Conservation (phyloP, 1,139 yeast genomes). For the Candida smagusa region DNA sequence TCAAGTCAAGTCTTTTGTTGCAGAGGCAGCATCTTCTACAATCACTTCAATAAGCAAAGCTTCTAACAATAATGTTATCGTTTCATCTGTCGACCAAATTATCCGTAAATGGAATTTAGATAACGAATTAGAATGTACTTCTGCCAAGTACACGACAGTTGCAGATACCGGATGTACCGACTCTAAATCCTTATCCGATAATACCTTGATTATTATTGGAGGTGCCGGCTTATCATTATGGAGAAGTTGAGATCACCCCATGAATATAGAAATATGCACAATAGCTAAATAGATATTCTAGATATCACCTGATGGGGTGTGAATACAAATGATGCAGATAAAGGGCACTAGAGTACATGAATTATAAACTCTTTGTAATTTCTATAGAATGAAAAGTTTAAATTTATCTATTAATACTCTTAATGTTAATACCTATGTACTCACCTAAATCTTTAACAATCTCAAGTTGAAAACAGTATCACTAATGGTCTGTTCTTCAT, state of each 20-base stretch:
- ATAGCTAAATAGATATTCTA: neutral
- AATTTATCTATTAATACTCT: too few relatives aligned
- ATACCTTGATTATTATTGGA: slow-evolving; percentile 47
- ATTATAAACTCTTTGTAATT: too few relatives aligned
- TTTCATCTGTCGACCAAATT: slow-evolving; percentile 77
- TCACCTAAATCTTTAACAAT: slow-evolving; percentile 52
- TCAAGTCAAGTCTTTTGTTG: slow-evolving; percentile 29
- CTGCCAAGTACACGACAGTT: slow-evolving; percentile 65
- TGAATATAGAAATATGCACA: neutral
- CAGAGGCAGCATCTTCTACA: slow-evolving; percentile 80
- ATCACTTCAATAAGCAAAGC: slow-evolving; percentile 59
- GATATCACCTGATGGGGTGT: too few relatives aligned
- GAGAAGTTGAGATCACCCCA: slow-evolving; percentile 19
- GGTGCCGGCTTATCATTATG: slow-evolving; percentile 71
- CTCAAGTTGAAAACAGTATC: slow-evolving; percentile 81
- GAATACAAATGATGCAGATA: too few relatives aligned
- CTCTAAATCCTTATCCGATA: slow-evolving; percentile 22
- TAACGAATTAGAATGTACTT: slow-evolving; percentile 31
- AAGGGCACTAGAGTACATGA: too few relatives aligned
- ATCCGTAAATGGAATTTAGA: slow-evolving; percentile 59
- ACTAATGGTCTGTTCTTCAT: slow-evolving; percentile 87
- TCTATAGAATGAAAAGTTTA: too few relatives aligned
- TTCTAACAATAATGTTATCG: slow-evolving; percentile 27
- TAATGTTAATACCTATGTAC: too few relatives aligned
- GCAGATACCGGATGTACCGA: slow-evolving; percentile 87